Percentiles rank a stretch among this genome's conserved stretches.
Evolutionary conservation across 2,329 filamentous ascomycete species (phyloP).

Genomic region (Claviceps sp.): DNA sequence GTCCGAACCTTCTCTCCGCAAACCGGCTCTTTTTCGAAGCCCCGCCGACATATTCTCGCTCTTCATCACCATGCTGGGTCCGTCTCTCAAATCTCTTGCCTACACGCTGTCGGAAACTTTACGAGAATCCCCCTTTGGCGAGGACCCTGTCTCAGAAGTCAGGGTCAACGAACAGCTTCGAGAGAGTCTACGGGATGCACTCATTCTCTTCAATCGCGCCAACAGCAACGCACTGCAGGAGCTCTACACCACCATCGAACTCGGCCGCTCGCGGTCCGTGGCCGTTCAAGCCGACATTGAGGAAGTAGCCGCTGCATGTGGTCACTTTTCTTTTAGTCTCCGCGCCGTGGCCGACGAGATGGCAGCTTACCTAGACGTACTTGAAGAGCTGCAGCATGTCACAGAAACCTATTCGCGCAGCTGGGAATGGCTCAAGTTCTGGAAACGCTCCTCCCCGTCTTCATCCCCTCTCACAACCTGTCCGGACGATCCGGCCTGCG

Average conservation of each 20-base stretch:
- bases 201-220: conserved; percentile 64
- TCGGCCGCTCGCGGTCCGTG: conserved; percentile 53
- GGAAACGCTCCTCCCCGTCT: conserved; percentile 28
- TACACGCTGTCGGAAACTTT: conserved; percentile 83
- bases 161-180: conserved; percentile 68
- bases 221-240: conserved; percentile 62
- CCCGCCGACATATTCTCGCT: conserved; percentile 80
- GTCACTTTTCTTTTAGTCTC: conserved; percentile 87
- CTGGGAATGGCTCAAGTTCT: conserved; percentile 82
- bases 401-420: conserved; percentile 48
- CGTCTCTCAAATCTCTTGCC: conserved; percentile 91
- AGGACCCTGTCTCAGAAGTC: conserved; percentile 53
- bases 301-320: conserved; percentile 93
- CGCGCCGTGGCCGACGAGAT: conserved; percentile 86
- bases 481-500: conserved; percentile 28
- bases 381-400: conserved; percentile 71
- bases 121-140: conserved; percentile 70
- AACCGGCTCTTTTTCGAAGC: conserved; percentile 32
- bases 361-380: conserved; percentile 63
- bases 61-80: conserved; percentile 79
- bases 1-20: conserved; percentile 17
- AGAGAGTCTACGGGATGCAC: conserved; percentile 65
- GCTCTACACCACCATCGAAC: conserved; percentile 68
- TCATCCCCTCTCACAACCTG: not conserved
- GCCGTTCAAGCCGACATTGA: conserved; percentile 86